phyloP scores from a whole-genome alignment of 2,329 filamentous ascomycete genomes.

The Colletotrichum agaves region DNA sequence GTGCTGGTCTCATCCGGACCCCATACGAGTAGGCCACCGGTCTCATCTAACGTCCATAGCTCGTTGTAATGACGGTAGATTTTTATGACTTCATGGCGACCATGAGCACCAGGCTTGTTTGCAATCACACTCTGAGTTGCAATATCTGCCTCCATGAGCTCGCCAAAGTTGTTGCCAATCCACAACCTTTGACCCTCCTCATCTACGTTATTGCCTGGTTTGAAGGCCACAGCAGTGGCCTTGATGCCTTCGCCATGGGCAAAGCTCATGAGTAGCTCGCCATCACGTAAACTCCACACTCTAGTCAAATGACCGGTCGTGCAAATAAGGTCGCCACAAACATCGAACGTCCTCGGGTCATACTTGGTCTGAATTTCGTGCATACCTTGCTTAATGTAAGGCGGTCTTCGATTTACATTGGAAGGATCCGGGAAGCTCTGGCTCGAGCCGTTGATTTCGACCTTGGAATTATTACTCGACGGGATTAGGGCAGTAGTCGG shows the following conservation, averaged over 20 bases:
- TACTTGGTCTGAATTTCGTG: conserved; percentile 85
- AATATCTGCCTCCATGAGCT: conserved; percentile 90
- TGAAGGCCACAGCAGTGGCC: conserved; percentile 84
- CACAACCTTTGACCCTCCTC: conserved; percentile 86
- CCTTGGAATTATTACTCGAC: conserved; percentile 49
- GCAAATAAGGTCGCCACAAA: conserved; percentile 88
- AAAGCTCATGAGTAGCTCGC: conserved; percentile 83
- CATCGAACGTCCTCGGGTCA: conserved; percentile 85
- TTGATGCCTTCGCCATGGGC: conserved; percentile 87
- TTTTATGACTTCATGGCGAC: conserved; percentile 80
- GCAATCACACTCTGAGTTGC: conserved; percentile 75
- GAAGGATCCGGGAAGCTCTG: conserved; percentile 80
- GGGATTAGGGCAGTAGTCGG: conserved; percentile 47
- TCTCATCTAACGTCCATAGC: conserved; percentile 94
- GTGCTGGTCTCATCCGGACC: conserved; percentile 76
- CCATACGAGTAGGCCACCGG: conserved; percentile 89
- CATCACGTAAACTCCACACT: conserved; percentile 87
- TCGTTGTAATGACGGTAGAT: conserved; percentile 90
- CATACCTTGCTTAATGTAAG: conserved; percentile 76
- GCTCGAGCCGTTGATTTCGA: conserved; percentile 55
- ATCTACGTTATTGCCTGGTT: conserved; percentile 79
- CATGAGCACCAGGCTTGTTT: conserved; percentile 78
- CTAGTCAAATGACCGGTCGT: conserved; percentile 88
- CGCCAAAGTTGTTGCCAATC: conserved; percentile 90
- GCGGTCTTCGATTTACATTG: conserved; percentile 84